Conservation (phyloP, 1,139 yeast species). For the Diutina mesorugosa region DNA sequence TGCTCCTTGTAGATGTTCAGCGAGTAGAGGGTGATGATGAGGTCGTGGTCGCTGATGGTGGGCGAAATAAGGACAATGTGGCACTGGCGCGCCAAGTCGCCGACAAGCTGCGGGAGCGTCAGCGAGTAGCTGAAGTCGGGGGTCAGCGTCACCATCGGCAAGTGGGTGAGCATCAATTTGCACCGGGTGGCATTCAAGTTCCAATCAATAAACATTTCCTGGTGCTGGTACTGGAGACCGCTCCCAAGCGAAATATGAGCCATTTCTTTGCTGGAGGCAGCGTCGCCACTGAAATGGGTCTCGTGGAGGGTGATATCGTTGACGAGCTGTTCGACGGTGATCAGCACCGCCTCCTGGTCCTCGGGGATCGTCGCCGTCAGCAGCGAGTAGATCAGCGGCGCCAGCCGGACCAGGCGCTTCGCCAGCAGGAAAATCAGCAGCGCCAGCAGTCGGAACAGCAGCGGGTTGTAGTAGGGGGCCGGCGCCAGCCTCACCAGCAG, state of each 20-base stretch:
- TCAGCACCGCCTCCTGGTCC: constrained; percentile 29
- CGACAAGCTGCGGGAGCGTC: constrained; percentile 29
- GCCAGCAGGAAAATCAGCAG: constrained; percentile 22
- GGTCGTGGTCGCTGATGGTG: constrained; percentile 29
- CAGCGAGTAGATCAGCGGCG: constrained; percentile 29
- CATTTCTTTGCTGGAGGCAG: constrained; percentile 8
- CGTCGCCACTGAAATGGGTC: constrained; percentile 8
- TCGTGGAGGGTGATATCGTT: constrained; percentile 33
- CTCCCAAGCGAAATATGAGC: constrained; percentile 30
- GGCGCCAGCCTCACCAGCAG: constrained; percentile 23
- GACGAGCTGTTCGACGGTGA: constrained; percentile 32
- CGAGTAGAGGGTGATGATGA: constrained; percentile 26
- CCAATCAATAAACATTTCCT: constrained; percentile 34
- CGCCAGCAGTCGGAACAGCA: constrained; percentile 17
- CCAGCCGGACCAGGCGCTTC: constrained; percentile 28
- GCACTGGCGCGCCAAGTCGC: constrained; percentile 30
- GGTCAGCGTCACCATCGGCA: constrained; percentile 27
- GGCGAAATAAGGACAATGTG: constrained; percentile 30
- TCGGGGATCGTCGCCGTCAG: constrained; percentile 37
- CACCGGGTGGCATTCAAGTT: constrained; percentile 34
- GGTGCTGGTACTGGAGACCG: constrained; percentile 26
- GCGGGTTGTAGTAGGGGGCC: constrained; percentile 11
- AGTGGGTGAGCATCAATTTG: constrained; percentile 23
- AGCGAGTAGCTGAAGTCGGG: constrained; percentile 24
- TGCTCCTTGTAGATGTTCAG: constrained; percentile 37